Evolutionary conservation across 345 rosid species (phyloP).

Genomic region (Aegle marmelos): DNA sequence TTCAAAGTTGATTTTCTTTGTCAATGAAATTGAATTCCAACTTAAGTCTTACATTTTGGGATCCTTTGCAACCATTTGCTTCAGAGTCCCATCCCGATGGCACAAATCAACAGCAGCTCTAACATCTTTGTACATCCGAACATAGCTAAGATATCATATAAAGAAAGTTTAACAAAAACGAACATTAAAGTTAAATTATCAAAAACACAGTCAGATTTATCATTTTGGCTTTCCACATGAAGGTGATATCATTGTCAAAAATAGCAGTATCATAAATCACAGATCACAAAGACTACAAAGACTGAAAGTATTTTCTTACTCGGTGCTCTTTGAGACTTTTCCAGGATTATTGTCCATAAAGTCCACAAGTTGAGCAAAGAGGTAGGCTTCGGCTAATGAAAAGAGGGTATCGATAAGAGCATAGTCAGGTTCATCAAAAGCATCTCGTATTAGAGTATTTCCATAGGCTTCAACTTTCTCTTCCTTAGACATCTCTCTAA

Average conservation of each 20-base stretch:
- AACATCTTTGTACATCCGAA: conserved; percentile 84
- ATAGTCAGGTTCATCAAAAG: conserved; percentile 95
- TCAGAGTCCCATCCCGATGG: conserved; percentile 96
- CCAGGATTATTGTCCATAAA: conserved; percentile 79
- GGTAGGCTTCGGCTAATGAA: conserved; percentile 91
- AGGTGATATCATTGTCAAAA: neutral
- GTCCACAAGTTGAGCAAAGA: conserved; percentile 96
- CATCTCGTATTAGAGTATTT: conserved; percentile 72
- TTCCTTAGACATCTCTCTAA: conserved; percentile 86
- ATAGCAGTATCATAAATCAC: neutral
- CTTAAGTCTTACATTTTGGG: conserved; percentile 48
- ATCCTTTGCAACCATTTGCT: conserved; percentile 94
- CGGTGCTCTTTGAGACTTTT: conserved; percentile 50
- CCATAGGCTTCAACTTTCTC: conserved; percentile 87
- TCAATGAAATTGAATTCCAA: neutral
- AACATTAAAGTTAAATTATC: neutral
- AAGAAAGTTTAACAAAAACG: neutral
- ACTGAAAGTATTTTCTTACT: conserved; percentile 46
- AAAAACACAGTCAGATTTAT: neutral
- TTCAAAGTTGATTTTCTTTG: neutral
- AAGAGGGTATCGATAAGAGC: conserved; percentile 97
- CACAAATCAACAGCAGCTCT: conserved; percentile 98
- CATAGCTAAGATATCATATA: conserved; percentile 48
- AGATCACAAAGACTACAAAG: neutral
- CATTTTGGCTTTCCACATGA: neutral